Evolutionary conservation across 768 basidiomycete species (phyloP), one percentile per base, ranked within the genome.

Genomic region (Collybiopsis confluens): DNA sequence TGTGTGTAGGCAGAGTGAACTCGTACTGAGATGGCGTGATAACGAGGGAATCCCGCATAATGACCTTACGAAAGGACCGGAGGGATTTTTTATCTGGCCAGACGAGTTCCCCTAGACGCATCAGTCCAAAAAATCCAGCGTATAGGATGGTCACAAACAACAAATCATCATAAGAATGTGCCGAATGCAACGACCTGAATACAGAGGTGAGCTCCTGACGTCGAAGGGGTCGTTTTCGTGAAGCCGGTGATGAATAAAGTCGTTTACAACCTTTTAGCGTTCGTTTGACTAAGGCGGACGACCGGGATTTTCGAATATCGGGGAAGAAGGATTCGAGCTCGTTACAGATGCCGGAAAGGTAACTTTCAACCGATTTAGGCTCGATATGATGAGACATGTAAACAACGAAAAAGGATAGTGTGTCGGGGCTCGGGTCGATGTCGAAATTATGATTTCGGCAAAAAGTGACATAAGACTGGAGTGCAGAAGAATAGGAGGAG

Each of bases 311-410:
- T 7, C 26, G 2, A 13, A 52, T 24, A 7, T 52, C 26, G 4
- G 51, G 51, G 40, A 11, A 52, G 26, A 42, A 52, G n/a, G 38
- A 4, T 26, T 42, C 37, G 2, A 52, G 18, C 38, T 52, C 18
- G 18, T 42, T 45, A 13, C 21, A 26, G 9, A 45, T 45, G 26
- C 44, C 24, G 5, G 44, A 28, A 16, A 45, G 27, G 15, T 45
- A 45, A 18, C 24, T 26, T 4, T 9, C 8, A 27, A 45, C 44
- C 13, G 44, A 45, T 26, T 27, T 45, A 4, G 55, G n/a, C 45
- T 48, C 45, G 27, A 24, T 33, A 46, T 16, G 11, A 30, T 49
- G 54, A 44, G 41, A 27, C 37, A 16, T 18, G 21, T n/a, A 40
- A 16, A 35, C 15, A 27, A 45, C 18, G 13, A 27, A 45, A 26